Conservation (phyloP, 2,329 filamentous ascomycete species). For the Exophiala lecanii-corni region DNA sequence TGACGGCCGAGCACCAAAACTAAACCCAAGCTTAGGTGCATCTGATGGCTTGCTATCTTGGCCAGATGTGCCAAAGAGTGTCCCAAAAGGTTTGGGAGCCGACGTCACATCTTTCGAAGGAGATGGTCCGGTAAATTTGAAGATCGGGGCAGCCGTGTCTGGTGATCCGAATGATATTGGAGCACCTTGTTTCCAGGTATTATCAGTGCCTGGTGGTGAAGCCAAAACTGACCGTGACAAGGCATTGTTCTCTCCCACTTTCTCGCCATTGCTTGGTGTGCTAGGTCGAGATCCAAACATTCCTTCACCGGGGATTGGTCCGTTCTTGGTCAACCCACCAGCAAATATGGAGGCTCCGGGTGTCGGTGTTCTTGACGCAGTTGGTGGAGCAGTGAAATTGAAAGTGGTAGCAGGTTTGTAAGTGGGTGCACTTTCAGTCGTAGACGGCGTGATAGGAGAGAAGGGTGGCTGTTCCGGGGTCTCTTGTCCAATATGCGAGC, state of each 20-base stretch:
- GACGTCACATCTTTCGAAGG: slow-evolving; percentile 22
- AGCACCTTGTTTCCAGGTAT: slow-evolving; percentile 46
- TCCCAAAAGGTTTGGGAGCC: slow-evolving; percentile 30
- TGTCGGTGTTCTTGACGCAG: slow-evolving; percentile 8
- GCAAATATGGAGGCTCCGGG: slow-evolving; percentile 24
- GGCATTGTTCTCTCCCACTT: slow-evolving; percentile 6
- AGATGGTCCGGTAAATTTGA: slow-evolving; percentile 29
- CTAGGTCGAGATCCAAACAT: slow-evolving; percentile 30
- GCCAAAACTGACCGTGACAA: slow-evolving; percentile 19
- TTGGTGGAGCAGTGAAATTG: slow-evolving; percentile 21
- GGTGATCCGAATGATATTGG: slow-evolving; percentile 45
- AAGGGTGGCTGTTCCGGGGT: slow-evolving; percentile 21
- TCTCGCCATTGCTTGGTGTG: slow-evolving; percentile 23
- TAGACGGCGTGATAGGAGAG: slow-evolving; percentile 22
- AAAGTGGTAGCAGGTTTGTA: slow-evolving; percentile 25
- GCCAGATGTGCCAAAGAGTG: slow-evolving; percentile 29
- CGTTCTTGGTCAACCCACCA: slow-evolving; percentile 18
- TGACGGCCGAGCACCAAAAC: slow-evolving; percentile 32
- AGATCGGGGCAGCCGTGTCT: slow-evolving; percentile 26
- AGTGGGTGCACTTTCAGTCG: slow-evolving; percentile 7
- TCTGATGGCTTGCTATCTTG: slow-evolving; percentile 20
- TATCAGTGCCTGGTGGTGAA: slow-evolving; percentile 31
- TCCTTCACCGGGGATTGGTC: slow-evolving; percentile 25
- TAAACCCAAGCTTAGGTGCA: slow-evolving; percentile 33
- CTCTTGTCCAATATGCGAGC: slow-evolving; percentile 31